Evolutionary conservation across 2,329 filamentous ascomycete genomes (phyloP), one percentile per base, ranked within the genome.

Genomic region (Volutella citrinella): DNA sequence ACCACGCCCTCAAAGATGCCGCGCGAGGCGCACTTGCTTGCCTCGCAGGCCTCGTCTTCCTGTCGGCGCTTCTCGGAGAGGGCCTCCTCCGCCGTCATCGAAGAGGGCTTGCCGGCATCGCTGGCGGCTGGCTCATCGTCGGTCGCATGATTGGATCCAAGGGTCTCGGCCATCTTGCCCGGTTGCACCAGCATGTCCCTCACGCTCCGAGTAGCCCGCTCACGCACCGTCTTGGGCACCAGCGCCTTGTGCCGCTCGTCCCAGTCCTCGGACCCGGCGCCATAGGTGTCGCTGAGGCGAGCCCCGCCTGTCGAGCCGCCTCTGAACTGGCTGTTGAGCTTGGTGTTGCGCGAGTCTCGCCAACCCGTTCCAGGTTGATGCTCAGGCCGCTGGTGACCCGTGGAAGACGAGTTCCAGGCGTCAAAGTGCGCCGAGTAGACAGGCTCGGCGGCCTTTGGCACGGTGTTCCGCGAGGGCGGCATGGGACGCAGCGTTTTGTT

Each of bases 331-430:
- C 71, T 69, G 28, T 73, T 70, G 23, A 95, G 69, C 63, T 91
- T 93, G 34, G 70, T 61, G 27, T 71, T 76, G 25, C 87, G 77
- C 11, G 79, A 83, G 31, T 80, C 70, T 16, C 86, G 80, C 87
- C 88, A 94, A 54, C 77, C 45, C 16, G 75, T 74, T 3, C 77
- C 75, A 3, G 83, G 70, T 5, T 68, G 64, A 39, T 78, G 81
- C 40, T 91, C 84, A 25, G 85, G 78, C 24, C 80, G 74, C 61
- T 95, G 89, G 57, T 95, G 87, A 27, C 87, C 87, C 1, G 83
- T 82, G 6, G 82, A 80, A 10, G 80, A 78, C 11, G 80, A 82
- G 62, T 88, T 88, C 80, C 80, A 86, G 6, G 78, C 70, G 58
- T 85, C 82, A 51, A 83, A 84, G 39, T 55, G 53, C 21, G 63